These are phyloP conservation scores for Eleusine coracana DNA, from an alignment of 176 grass and related monocot species.

Conservation along the genomic window DNA sequence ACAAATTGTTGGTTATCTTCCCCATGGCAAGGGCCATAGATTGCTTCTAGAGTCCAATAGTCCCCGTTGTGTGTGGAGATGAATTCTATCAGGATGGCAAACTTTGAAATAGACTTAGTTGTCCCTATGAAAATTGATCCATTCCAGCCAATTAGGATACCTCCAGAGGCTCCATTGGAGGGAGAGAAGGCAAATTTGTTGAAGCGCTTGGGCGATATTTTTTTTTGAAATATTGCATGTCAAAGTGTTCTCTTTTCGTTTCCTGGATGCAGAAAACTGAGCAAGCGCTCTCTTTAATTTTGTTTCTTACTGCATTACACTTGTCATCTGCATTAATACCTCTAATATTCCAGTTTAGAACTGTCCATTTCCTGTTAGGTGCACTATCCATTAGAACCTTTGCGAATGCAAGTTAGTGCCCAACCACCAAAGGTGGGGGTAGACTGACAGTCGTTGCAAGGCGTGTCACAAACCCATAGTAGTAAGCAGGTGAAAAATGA, in stretches of 20 bases:
- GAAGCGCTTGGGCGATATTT: neutral
- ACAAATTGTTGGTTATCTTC: too few species aligned
- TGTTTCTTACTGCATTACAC: neutral
- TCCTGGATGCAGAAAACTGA: neutral
- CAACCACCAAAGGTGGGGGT: too few species aligned
- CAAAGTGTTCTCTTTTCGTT: neutral
- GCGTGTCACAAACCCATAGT: too few species aligned
- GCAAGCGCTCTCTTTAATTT: too few species aligned
- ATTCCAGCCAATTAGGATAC: neutral
- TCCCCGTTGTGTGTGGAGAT: too few species aligned
- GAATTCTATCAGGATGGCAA: too few species aligned
- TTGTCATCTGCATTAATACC: neutral
- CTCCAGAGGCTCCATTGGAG: neutral
- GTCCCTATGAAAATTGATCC: neutral
- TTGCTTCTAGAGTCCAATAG: too few species aligned
- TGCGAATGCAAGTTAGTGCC: too few species aligned
- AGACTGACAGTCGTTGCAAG: too few species aligned
- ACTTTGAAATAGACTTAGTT: too few species aligned
- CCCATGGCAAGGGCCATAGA: too few species aligned
- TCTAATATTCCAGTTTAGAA: neutral
- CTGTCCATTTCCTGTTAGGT: neutral
- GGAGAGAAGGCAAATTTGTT: neutral
- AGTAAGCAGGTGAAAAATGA: too few species aligned
- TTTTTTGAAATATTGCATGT: neutral
- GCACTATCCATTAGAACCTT: neutral